These are phyloP conservation scores for Trametes maxima DNA, from an alignment of 768 basidiomycete species.

Conservation along the genomic window DNA sequence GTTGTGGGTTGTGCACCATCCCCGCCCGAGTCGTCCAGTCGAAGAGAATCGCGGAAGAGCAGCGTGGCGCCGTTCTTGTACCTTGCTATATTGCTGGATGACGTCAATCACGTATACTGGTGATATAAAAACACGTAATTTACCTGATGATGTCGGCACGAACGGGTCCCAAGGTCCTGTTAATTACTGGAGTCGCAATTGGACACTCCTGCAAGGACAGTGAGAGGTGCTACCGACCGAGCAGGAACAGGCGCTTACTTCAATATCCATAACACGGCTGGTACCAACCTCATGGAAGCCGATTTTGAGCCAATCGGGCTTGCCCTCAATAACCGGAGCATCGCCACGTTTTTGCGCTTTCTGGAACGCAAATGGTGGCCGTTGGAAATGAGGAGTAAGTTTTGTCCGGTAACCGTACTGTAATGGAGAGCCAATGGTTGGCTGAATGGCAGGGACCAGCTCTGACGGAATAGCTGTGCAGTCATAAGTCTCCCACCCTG, in stretches of 20 bases:
- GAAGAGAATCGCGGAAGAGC: constrained; percentile 83
- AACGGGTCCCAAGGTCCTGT: constrained; percentile 61
- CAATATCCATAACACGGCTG: constrained; percentile 84
- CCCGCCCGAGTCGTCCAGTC: background rate
- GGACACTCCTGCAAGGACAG: constrained; percentile 74
- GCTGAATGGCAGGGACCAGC: constrained; percentile 62
- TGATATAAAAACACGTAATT: constrained; percentile 24
- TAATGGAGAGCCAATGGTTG: constrained; percentile 85
- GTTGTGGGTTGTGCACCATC: background rate
- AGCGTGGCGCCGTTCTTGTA: constrained; percentile 91
- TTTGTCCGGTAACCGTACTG: constrained; percentile 96
- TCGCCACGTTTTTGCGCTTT: constrained; percentile 29
- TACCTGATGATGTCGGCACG: constrained; percentile 72
- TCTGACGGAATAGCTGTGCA: constrained; percentile 53
- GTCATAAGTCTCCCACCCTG: background rate
- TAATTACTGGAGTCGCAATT: constrained; percentile 83
- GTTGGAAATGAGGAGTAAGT: constrained; percentile 95
- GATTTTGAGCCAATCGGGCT: constrained; percentile 77
- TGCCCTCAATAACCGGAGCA: constrained; percentile 9
- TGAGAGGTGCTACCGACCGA: background rate
- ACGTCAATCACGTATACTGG: constrained; percentile 4
- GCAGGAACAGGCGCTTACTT: constrained; percentile 49
- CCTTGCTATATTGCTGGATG: constrained; percentile 67
- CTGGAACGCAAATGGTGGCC: constrained; percentile 52
- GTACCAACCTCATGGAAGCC: constrained; percentile 86